phyloP scores from a whole-genome alignment of 495 filamentous ascomycete species.

The Rusavskia elegans region DNA sequence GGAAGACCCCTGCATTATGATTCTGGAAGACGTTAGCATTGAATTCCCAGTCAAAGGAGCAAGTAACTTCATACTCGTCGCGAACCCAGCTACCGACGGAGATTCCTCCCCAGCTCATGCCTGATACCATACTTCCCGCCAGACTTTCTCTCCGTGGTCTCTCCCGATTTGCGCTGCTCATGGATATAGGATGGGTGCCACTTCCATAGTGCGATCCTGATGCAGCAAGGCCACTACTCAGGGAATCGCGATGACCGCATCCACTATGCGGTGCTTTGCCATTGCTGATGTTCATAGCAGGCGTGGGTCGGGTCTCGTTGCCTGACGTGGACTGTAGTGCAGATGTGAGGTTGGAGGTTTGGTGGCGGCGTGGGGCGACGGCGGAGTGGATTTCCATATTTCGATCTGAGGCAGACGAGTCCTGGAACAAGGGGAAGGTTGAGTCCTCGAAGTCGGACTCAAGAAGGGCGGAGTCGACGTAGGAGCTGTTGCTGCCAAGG shows the following conservation, averaged over 20 bases:
- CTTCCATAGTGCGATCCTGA: conserved; percentile 40
- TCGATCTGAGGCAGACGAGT: conserved; percentile 15
- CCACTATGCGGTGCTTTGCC: conserved; percentile 4
- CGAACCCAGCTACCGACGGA: conserved; percentile 94
- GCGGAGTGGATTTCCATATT: conserved; percentile 27
- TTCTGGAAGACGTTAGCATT: conserved; percentile 37
- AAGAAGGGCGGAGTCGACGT: conserved; percentile 20
- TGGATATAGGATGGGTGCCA: conserved; percentile 74
- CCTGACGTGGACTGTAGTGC: conserved; percentile 36
- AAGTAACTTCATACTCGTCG: conserved; percentile 76
- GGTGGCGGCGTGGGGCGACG: conserved; percentile 42
- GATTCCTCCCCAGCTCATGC: conserved; percentile 96
- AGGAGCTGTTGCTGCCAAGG: conserved; percentile 11
- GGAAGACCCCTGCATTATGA: conserved; percentile 92
- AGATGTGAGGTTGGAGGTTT: conserved; percentile 46
- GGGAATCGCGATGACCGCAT: conserved; percentile 48
- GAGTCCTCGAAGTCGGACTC: conserved; percentile 24
- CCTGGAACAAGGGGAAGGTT: conserved; percentile 29
- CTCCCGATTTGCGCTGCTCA: conserved; percentile 60
- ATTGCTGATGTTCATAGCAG: conserved; percentile 12
- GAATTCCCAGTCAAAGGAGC: background rate
- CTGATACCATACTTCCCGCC: conserved; percentile 73
- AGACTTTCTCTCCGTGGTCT: conserved; percentile 67
- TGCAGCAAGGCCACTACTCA: conserved; percentile 31
- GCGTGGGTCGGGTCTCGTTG: conserved; percentile 16